Evolutionary conservation across 306 rosid genomes (phyloP), one percentile per base, ranked within the genome.

Genomic region (Dryas drummondii): DNA sequence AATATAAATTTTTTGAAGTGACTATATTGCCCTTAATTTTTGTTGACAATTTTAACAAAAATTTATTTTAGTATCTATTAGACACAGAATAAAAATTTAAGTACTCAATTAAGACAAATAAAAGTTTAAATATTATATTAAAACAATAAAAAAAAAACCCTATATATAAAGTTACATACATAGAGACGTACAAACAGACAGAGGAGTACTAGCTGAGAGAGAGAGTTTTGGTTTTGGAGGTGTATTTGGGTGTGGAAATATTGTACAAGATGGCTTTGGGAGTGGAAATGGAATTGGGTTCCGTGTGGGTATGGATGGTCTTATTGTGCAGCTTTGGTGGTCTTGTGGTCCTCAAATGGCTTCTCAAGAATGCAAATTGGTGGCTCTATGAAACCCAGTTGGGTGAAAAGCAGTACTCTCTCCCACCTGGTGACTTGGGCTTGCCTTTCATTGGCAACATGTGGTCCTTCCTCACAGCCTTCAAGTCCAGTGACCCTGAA

Each of bases 371-470:
- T 47, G 84, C 71, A 1, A 94, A 91, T 75, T 51, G 83, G 87
- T 90, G 85, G 89, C 61, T 94, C 0, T 86, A 88, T 70, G 98
- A 91, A 63, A 82, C 80, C 13, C 74, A 64, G 73, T 66, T 94
- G 73, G 93, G 96, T 32, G 84, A 53, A 9, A 84, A 66, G 78
- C 87, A 80, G 77, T 82, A 78, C 79, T 78, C 77, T 60, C 85
- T 94, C 10, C 98, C 98, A 7, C 98, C 98, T 0, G 98, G 98
- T 41, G 93, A 94, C 77, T 68, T 91, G 81, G 98, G 98, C 0
- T 88, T 86, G 93, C 98, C 97, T 69, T 84, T 90, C 90, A 82
- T 94, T 46, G 98, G 98, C 59, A 94, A 91, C 62, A 94, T 94
- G 98, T 94, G 94, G 98, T 79, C 96, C 83, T 94, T 94, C 79